A percentile compares a stretch with the other conserved stretches of the same genome.
Conservation (phyloP, 768 basidiomycete genomes). For the Nidularia sp. region DNA sequence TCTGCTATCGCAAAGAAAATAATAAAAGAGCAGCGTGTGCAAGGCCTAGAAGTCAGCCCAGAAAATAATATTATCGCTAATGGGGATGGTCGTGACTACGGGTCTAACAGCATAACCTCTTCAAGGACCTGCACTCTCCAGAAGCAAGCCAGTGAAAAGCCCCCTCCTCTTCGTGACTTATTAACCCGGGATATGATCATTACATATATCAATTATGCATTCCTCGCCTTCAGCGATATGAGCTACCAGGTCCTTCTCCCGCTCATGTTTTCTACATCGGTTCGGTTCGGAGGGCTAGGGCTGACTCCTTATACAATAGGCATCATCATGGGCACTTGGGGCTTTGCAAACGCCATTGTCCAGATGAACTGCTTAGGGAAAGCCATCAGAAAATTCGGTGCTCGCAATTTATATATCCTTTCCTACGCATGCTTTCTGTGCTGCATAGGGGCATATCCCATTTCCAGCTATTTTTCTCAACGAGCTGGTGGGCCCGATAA, state of each 20-base stretch:
- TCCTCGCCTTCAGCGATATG: slow-evolving; percentile 36
- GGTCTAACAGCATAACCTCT: neutral
- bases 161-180: slow-evolving; percentile 16
- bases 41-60: too few relatives aligned
- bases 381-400: slow-evolving; percentile 49
- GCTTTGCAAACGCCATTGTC: slow-evolving; percentile 45
- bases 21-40: neutral
- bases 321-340: slow-evolving; percentile 42
- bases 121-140: neutral
- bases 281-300: slow-evolving; percentile 61
- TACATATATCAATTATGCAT: slow-evolving; percentile 24
- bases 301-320: slow-evolving; percentile 62
- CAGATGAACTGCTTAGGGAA: slow-evolving; percentile 49
- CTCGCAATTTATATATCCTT: slow-evolving; percentile 42
- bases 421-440: slow-evolving; percentile 22
- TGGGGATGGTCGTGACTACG: slow-evolving; percentile 6
- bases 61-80: slow-evolving; percentile 3
- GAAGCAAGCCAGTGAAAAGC: slow-evolving; percentile 4
- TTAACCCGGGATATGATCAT: slow-evolving; percentile 24
- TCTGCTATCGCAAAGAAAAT: slow-evolving; percentile 14
- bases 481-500: slow-evolving; percentile 27
- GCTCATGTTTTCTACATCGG: slow-evolving; percentile 53
- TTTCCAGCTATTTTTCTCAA: slow-evolving; percentile 26
- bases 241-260: slow-evolving; percentile 29
- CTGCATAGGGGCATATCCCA: slow-evolving; percentile 26